Evolutionary conservation across 768 basidiomycete species (phyloP).

Genomic region (Lactarius sp.): DNA sequence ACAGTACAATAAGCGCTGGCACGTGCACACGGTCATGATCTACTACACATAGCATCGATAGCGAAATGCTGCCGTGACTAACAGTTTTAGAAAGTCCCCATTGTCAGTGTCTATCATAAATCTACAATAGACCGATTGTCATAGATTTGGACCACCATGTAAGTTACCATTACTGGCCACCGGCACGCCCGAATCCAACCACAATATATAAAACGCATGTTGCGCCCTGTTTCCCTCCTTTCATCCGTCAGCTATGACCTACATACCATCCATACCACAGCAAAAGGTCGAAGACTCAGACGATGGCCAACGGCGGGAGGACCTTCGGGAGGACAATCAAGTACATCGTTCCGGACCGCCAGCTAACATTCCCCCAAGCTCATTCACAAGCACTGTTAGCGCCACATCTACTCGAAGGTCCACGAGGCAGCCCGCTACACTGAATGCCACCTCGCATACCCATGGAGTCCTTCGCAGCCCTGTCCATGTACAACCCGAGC

Average conservation of each 20-base stretch:
- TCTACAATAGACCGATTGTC: too few relatives aligned
- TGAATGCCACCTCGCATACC: background rate
- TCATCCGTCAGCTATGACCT: constrained; percentile 8
- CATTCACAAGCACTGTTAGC: background rate
- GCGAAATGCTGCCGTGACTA: too few relatives aligned
- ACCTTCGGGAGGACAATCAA: background rate
- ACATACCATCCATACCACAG: background rate
- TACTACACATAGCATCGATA: too few relatives aligned
- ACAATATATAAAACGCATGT: too few relatives aligned
- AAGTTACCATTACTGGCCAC: too few relatives aligned
- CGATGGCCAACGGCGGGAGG: constrained; percentile 7
- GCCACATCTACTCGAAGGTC: constrained; percentile 1
- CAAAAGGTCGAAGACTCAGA: background rate
- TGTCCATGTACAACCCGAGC: constrained; percentile 2
- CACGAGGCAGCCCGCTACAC: background rate
- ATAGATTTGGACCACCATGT: too few relatives aligned
- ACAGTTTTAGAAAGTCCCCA: too few relatives aligned
- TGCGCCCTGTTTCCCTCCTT: background rate
- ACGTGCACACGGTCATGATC: too few relatives aligned
- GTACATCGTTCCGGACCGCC: background rate
- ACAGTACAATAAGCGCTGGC: too few relatives aligned
- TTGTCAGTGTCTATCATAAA: too few relatives aligned
- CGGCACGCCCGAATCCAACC: too few relatives aligned
- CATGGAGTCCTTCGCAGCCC: background rate
- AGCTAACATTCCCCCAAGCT: background rate